Evolutionary conservation across 2,329 filamentous ascomycete genomes (phyloP), one percentile per base, ranked within the genome.

Genomic region (Claviceps maximensis): DNA sequence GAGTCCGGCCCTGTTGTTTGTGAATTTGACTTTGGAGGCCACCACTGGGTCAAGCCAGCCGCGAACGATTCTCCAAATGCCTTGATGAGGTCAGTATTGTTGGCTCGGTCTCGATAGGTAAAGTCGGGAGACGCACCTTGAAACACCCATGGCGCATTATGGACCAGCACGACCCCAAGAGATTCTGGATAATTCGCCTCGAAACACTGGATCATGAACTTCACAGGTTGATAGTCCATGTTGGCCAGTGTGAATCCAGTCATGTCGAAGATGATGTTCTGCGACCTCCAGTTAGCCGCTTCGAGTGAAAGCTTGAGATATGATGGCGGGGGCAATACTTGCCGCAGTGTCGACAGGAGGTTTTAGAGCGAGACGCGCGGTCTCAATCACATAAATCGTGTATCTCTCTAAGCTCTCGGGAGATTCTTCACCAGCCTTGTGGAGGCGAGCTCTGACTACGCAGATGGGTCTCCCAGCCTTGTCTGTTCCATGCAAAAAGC

Each of bases 161-260:
- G 93, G 40, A 98, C 88, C 47, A 97, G 78, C 2, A 97, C 88
- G 2, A 86, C 79, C 29, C 91, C 93, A 1, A 98, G 77, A 48
- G 83, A 91, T 68, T 98, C 93, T 0, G 93, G 93, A 62, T 97
- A 98, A 67, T 98, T 97, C 55, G 93, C 93, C 72, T 98, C 93
- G 65, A 98, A 98, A 68, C 90, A 95, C 69, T 95, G 95, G 69
- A 98, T 96, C 86, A 98, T 96, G 71, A 97, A 98, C 64, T 95
- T 98, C 54, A 98, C 88, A 1, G 93, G 91, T 0, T 87, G 81
- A 67, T 97, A 97, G 68, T 98, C 93, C 93, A 98, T 97, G 69
- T 98, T 98, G 17, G 90, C 85, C 72, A 97, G 77, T 19, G 86
- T 87, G 67, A 97, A 97, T 57, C 84, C 82, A 8, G 87, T 95